phyloP scores from a whole-genome alignment of 148 eudicot genomes.

The Nepenthes mirabilis region DNA sequence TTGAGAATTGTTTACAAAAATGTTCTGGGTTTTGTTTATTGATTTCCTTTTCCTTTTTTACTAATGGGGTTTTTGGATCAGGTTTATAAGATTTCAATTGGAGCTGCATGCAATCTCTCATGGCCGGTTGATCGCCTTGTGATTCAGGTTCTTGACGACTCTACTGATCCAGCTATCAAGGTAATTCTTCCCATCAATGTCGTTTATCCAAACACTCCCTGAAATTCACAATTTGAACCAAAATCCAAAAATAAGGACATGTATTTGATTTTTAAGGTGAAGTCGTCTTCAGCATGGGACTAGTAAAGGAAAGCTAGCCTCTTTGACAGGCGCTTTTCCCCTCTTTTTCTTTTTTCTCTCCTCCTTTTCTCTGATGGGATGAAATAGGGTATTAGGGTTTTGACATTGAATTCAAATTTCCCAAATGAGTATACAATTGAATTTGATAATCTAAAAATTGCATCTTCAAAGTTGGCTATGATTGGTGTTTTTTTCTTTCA shows the following conservation, averaged over 20 bases:
- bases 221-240: background rate
- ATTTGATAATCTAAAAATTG: too few relatives aligned
- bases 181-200: conserved; percentile 15
- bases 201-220: background rate
- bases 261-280: background rate
- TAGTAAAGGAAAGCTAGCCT: background rate
- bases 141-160: conserved; percentile 92
- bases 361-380: background rate
- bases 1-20: conserved; percentile 4
- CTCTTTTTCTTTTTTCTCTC: background rate
- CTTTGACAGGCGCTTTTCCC: background rate
- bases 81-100: conserved; percentile 95
- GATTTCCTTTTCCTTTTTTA: too few relatives aligned
- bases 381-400: background rate
- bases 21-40: conserved; percentile 4
- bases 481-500: background rate
- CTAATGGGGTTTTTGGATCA: conserved; percentile 10
- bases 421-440: background rate
- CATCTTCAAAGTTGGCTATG: too few relatives aligned
- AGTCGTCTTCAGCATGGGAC: background rate
- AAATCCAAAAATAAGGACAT: background rate
- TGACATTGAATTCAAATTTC: background rate
- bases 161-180: conserved; percentile 71
- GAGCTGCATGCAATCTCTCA: conserved; percentile 88
- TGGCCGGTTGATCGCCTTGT: conserved; percentile 85